Evolutionary conservation across 2,329 filamentous ascomycete species (phyloP).

Genomic region (Colletotrichum sp.): DNA sequence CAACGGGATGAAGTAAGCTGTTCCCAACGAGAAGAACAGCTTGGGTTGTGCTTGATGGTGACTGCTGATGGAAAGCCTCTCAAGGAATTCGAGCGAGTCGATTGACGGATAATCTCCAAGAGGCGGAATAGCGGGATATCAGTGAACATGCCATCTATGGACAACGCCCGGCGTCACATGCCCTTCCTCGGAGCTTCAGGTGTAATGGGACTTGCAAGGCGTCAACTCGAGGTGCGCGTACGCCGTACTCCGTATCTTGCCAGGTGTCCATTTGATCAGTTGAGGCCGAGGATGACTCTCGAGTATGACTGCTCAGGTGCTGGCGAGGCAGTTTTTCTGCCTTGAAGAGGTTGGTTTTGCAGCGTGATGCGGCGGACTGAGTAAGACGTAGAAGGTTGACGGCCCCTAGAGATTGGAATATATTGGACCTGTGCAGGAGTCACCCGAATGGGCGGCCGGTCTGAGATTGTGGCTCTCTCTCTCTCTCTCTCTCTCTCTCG

Average conservation of each 20-base stretch:
- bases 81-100: background rate
- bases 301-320: background rate
- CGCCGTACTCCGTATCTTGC: background rate
- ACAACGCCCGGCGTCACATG: background rate
- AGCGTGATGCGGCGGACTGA: background rate
- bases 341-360: background rate
- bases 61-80: background rate
- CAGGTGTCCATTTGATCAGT: background rate
- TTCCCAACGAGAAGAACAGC: background rate
- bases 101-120: slow-evolving; percentile 15
- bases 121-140: background rate
- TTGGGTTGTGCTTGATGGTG: background rate
- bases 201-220: background rate
- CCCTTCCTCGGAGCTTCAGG: background rate
- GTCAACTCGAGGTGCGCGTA: background rate
- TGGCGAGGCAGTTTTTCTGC: background rate
- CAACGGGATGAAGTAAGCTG: background rate
- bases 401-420: background rate
- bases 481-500: background rate
- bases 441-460: background rate
- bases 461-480: background rate
- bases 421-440: background rate
- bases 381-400: background rate
- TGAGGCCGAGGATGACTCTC: background rate
- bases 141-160: background rate